These are phyloP conservation scores for Stenogyne calaminthoides DNA, from an alignment of 305 asterid genomes.

Conservation along the genomic window DNA sequence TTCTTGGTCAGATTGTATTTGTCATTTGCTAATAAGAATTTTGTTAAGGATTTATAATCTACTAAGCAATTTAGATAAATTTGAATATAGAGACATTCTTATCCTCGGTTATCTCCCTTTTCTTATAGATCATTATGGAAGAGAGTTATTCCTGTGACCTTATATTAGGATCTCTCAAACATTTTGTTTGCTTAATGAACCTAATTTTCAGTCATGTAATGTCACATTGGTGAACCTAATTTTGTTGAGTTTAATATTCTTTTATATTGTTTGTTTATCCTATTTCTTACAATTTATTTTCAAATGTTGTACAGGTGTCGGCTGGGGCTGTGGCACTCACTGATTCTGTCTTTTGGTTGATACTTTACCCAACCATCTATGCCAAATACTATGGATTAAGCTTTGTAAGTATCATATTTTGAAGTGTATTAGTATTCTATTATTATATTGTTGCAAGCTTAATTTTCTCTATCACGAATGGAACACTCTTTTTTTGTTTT, in stretches of 20 bases:
- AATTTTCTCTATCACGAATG: neutral
- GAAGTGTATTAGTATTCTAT: neutral
- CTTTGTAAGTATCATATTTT: constrained; percentile 54
- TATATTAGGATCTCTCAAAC: neutral
- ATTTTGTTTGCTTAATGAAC: constrained; percentile 1
- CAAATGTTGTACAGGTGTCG: constrained; percentile 53
- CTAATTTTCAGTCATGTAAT: neutral
- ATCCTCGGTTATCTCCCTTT: too few relatives aligned
- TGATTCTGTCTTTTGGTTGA: constrained; percentile 79
- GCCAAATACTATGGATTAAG: constrained; percentile 36
- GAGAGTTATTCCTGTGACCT: neutral
- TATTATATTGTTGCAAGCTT: constrained; percentile 9
- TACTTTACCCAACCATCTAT: constrained; percentile 63
- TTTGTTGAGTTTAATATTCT: neutral
- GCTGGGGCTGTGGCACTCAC: constrained; percentile 91
- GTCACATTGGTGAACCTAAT: neutral
- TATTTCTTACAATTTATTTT: constrained; percentile 24
- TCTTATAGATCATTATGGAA: neutral
- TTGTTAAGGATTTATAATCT: neutral
- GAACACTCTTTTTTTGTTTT: neutral
- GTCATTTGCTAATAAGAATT: constrained; percentile 9
- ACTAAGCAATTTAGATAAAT: neutral
- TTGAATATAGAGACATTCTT: neutral
- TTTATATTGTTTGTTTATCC: neutral
- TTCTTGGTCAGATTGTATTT: neutral